A percentile compares a stretch with the other conserved stretches of the same genome.
phyloP scores from a whole-genome alignment of 176 grass and related monocot species.

The Triticum aestivum region IWGSC_CS_RefSeq_v2.1 NC_057813.1:430808829-430809328 shows the following conservation, averaged over 20 bases:
- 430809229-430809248: slow-evolving; percentile 74
- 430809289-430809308: slow-evolving; percentile 21
- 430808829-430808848: slow-evolving; percentile 2
- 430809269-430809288: slow-evolving; percentile 59
- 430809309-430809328: background rate
- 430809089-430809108: slow-evolving; percentile 84
- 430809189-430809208: slow-evolving; percentile 88
- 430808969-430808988: slow-evolving; percentile 77
- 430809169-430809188: slow-evolving; percentile 75
- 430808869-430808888: background rate
- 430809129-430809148: slow-evolving; percentile 77
- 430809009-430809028: slow-evolving; percentile 71
- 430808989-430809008: slow-evolving; percentile 50
- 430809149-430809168: slow-evolving; percentile 67
- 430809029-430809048: slow-evolving; percentile 81
- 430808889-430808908: slow-evolving; percentile 1
- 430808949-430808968: slow-evolving; percentile 85
- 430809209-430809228: slow-evolving; percentile 77
- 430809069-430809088: slow-evolving; percentile 69
- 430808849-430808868: background rate
- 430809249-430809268: slow-evolving; percentile 52
- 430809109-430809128: slow-evolving; percentile 67
- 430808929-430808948: slow-evolving; percentile 73
- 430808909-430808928: slow-evolving; percentile 52
- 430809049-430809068: slow-evolving; percentile 56